Evolutionary conservation across 306 rosid genomes (phyloP), one percentile per base, ranked within the genome.

Genomic region (Lathyrus oleraceus): DNA sequence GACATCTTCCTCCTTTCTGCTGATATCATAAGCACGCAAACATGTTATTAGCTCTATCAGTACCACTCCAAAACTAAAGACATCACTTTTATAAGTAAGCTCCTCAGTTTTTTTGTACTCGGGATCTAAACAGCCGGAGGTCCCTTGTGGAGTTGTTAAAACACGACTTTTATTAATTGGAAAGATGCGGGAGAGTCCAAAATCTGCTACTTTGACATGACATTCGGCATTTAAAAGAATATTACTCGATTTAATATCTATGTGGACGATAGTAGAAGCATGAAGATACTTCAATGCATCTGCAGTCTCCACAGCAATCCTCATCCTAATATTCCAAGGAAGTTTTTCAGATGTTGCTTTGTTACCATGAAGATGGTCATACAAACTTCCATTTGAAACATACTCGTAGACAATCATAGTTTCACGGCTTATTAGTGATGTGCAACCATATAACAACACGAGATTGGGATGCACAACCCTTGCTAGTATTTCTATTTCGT

Each of bases 81-180:
- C 96, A 59, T 92, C 98, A 27, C 98, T 92, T 69, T 85, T 89
- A 36, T 53, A 42, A 5, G 95, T 87, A 3, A 92, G 89, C 69
- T 85, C 87, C 57, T 89, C 81, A 71, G 90, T 86, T 8, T 83
- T 80, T 6, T 83, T 86, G 77, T 89, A 89, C 48, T 89, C 96
- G 0, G 98, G 96, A 70, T 92, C 98, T 10, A 92, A 90, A 23
- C 87, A 92, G 21, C 98, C 98, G 0, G 92, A 95, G 61, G 98
- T 92, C 35, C 98, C 98, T 79, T 87, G 92, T 45, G 95, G 95
- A 51, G 86, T 91, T 12, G 96, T 92, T 25, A 95, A 92, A 30
- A 89, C 32, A 14, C 89, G 98, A 0, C 91, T 86, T 76, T 78
- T 85, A 25, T 85, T 27, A 0, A 10, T 42, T 3, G 95, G 98